Percentiles rank a stretch among this genome's conserved stretches.
Conservation (phyloP, 768 basidiomycete species). For the Rhizopogon rudus region DNA sequence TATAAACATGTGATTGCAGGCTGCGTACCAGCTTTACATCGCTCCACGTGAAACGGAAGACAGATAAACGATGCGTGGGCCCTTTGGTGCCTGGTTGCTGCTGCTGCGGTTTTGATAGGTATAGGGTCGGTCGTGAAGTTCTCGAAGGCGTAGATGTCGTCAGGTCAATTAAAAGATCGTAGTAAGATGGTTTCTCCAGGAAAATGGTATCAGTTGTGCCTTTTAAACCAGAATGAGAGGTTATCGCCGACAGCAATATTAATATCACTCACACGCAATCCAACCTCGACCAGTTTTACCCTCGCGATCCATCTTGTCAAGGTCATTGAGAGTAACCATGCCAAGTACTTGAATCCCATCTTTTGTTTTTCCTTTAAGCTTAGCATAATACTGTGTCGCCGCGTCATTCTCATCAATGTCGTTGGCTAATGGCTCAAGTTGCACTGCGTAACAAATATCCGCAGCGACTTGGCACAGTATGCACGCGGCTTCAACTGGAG, state of each 20-base stretch:
- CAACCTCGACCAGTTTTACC: conserved; percentile 62
- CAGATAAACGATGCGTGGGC: conserved; percentile 52
- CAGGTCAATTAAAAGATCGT: conserved; percentile 78
- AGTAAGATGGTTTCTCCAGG: conserved; percentile 72
- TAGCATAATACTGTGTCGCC: conserved; percentile 26
- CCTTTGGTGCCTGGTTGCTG: conserved; percentile 30
- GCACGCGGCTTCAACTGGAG: conserved; percentile 77
- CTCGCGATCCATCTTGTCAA: conserved; percentile 56
- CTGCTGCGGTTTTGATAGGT: conserved; percentile 46
- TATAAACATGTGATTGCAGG: not conserved
- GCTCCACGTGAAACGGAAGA: conserved; percentile 77
- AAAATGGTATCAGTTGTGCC: conserved; percentile 83
- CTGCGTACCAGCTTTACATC: conserved; percentile 64
- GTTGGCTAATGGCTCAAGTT: conserved; percentile 20
- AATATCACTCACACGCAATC: conserved; percentile 64
- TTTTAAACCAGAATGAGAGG: conserved; percentile 13
- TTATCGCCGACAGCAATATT: not conserved
- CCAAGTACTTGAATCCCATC: conserved; percentile 68
- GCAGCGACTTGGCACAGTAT: conserved; percentile 59
- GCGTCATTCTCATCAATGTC: conserved; percentile 17
- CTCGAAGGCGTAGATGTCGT: conserved; percentile 61
- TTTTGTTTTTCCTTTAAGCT: conserved; percentile 35
- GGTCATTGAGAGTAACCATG: conserved; percentile 73
- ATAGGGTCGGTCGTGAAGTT: conserved; percentile 61
- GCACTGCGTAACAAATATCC: conserved; percentile 56